Conservation (phyloP, 306 rosid species). For the Elaeagnus macrophylla region DNA sequence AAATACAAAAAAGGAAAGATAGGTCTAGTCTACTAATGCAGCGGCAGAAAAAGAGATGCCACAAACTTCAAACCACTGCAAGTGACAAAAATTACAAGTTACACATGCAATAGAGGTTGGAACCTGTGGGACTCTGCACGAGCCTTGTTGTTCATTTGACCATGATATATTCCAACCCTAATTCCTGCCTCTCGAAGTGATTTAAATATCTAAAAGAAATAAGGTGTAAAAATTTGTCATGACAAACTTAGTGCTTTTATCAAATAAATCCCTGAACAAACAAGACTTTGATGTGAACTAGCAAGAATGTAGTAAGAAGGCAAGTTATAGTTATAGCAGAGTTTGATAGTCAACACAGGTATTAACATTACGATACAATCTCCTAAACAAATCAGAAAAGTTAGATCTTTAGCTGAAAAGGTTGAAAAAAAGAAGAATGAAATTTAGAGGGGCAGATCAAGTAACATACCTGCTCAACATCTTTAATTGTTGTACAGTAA, state of each 20-base stretch:
- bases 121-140: conserved; percentile 90
- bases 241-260: conserved; percentile 14
- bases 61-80: conserved; percentile 14
- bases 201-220: conserved; percentile 44
- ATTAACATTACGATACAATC: conserved; percentile 1
- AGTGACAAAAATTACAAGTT: conserved; percentile 12
- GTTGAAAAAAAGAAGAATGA: conserved; percentile 1
- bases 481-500: conserved; percentile 83
- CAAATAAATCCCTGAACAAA: conserved; percentile 9
- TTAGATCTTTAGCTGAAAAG: conserved; percentile 1
- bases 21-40: conserved; percentile 4
- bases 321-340: conserved; percentile 2
- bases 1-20: conserved; percentile 15
- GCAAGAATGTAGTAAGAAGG: conserved; percentile 5
- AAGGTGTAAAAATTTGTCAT: conserved; percentile 7
- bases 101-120: conserved; percentile 17
- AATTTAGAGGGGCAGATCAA: conserved; percentile 1
- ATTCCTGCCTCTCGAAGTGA: conserved; percentile 59
- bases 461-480: conserved; percentile 66
- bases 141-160: conserved; percentile 59
- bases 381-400: neutral
- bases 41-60: conserved; percentile 9
- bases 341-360: conserved; percentile 1
- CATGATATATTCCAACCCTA: conserved; percentile 65
- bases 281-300: conserved; percentile 7